A percentile compares a stretch with the other conserved stretches of the same genome.
Evolutionary conservation across 768 basidiomycete genomes (phyloP).

Genomic region (Trametes meyenii): DNA sequence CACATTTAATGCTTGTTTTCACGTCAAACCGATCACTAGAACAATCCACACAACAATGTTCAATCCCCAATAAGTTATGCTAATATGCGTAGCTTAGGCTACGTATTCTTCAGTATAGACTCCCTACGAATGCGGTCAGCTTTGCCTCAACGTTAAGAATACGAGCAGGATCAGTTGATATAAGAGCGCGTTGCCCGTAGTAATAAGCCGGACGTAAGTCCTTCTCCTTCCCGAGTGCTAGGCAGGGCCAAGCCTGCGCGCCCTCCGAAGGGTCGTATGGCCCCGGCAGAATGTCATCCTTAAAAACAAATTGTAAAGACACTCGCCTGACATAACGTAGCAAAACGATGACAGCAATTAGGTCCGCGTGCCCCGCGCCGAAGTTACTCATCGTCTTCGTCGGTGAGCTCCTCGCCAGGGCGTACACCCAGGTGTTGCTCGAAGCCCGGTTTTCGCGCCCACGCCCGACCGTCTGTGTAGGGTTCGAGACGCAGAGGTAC

Average conservation of each 20-base stretch:
- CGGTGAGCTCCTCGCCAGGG: conserved; percentile 87
- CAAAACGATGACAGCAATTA: neutral
- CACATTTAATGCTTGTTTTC: neutral
- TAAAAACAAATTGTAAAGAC: neutral
- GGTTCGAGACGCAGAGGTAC: conserved; percentile 81
- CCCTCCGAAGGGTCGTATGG: conserved; percentile 76
- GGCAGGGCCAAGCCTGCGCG: conserved; percentile 21
- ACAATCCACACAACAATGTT: too few relatives aligned
- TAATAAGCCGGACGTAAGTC: conserved; percentile 61
- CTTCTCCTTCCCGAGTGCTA: conserved; percentile 51
- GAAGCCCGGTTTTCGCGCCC: conserved; percentile 73
- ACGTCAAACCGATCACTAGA: too few relatives aligned
- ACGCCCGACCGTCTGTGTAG: conserved; percentile 80
- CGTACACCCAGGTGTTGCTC: conserved; percentile 62
- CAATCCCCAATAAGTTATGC: too few relatives aligned
- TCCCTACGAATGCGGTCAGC: neutral
- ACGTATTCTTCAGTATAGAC: too few relatives aligned
- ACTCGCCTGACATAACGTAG: conserved; percentile 8
- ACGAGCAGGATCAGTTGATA: neutral
- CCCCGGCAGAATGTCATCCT: conserved; percentile 80
- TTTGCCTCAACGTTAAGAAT: neutral
- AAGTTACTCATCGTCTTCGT: conserved; percentile 56
- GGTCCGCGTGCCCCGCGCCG: neutral
- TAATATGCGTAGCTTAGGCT: too few relatives aligned
- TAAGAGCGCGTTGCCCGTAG: conserved; percentile 8